Base-by-base conservation (phyloP, 2,329 filamentous ascomycete genomes). In the Aspergillus sp. region DNA sequence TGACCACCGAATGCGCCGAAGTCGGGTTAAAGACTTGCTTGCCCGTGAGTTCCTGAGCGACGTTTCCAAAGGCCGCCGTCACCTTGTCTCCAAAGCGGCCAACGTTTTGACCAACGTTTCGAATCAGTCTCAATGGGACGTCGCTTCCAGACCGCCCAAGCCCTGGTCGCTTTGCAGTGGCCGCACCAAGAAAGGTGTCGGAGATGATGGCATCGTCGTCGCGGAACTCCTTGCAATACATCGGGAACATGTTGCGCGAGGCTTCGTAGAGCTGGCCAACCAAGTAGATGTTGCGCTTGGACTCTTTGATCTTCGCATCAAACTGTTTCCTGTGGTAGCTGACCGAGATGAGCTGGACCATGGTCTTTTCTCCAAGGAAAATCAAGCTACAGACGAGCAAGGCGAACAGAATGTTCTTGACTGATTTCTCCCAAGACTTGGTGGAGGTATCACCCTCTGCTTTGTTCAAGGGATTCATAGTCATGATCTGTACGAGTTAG, bases 11-110 rank as follows among this genome's bases (percentile, higher is more conserved):
- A 64, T 96, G 90, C 1, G 90, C 84, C 5, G 90, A 87, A 58
- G 88, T 91, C 10, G 89, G 85, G 66, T 96, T 95, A 72, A 97
- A 95, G 19, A 96, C 86, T 59, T 95, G 83, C 71, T 94, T 95
- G 52, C 93, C 93, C 0, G 93, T 95, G 47, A 98, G 90, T 59
- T 97, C 93, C 2, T 88, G 88, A 1, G 93, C 91, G 40, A 97
- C 82, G 58, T 95, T 93, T 26, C 93, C 93, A 65, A 97, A 94
- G 0, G 85, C 87, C 2, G 89, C 90, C 0, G 90, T 95, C 49
- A 97, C 82, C 69, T 95, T 95, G 73, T 94, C 91, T 58, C 91
- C 91, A 43, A 95, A 75, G 19, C 90, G 83, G 33, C 87, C 86
- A 40, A 89, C 83, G 43, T 85, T 83, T 32, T 77, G 76, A 27